Conservation (phyloP, 2,329 filamentous ascomycete species). For the Lizonia empirigonia region DNA sequence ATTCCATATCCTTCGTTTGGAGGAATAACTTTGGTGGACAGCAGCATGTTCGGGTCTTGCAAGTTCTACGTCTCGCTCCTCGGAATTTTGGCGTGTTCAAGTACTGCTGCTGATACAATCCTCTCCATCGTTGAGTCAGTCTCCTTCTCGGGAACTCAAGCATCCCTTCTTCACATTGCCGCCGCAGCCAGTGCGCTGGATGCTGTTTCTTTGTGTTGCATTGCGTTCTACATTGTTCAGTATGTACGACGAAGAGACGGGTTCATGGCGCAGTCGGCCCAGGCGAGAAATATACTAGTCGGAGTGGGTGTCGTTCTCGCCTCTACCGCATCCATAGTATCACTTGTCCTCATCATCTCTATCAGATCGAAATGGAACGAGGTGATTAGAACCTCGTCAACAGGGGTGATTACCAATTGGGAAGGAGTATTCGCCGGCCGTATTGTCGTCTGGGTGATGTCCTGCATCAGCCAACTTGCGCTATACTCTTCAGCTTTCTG, state of each 20-base stretch:
- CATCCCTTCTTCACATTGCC: constrained; percentile 35
- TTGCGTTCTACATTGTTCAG: constrained; percentile 39
- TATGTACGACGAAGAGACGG: constrained; percentile 37
- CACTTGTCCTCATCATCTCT: constrained; percentile 35
- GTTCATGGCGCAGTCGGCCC: constrained; percentile 26
- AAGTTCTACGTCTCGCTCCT: constrained; percentile 41
- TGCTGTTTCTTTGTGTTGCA: constrained; percentile 35
- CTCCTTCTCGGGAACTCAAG: constrained; percentile 34
- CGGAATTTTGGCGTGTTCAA: constrained; percentile 41
- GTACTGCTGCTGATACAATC: constrained; percentile 44
- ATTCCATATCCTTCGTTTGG: constrained; percentile 1
- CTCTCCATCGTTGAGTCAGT: constrained; percentile 45
- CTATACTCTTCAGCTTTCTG: constrained; percentile 40
- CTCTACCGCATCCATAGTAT: constrained; percentile 31
- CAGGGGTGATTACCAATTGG: constrained; percentile 29
- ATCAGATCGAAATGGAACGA: constrained; percentile 33
- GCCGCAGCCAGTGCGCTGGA: constrained; percentile 42
- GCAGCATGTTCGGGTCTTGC: constrained; percentile 34
- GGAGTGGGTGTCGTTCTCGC: constrained; percentile 32
- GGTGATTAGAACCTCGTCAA: constrained; percentile 19
- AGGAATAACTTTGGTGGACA: constrained; percentile 19
- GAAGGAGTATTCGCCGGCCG: constrained; percentile 41
- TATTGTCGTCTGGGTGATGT: constrained; percentile 43
- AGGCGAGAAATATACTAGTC: constrained; percentile 26
- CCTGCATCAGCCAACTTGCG: constrained; percentile 37